Conservation (phyloP, 2,329 filamentous ascomycete species). For the Colletotrichum cereale region DNA sequence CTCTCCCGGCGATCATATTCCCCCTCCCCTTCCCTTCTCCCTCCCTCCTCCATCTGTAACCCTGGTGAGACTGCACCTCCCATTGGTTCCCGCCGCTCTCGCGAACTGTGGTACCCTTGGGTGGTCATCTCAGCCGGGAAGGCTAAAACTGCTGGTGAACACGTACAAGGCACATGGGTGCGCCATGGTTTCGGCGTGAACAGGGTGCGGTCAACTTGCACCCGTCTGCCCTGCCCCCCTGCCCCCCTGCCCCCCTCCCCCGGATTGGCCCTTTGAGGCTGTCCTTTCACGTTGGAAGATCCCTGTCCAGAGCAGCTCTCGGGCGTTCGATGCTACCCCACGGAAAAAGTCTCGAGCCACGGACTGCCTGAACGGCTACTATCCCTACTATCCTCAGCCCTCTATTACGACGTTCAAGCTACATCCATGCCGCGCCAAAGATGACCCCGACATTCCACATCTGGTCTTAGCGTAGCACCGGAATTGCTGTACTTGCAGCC, state of each 20-base stretch:
- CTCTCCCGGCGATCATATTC: not conserved
- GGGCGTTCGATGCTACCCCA: slow-evolving; percentile 12
- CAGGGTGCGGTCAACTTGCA: not conserved
- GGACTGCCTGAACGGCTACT: not conserved
- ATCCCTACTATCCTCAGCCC: slow-evolving; percentile 18
- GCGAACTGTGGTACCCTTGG: not conserved
- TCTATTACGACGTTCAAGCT: slow-evolving; percentile 23
- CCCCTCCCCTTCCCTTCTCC: not conserved
- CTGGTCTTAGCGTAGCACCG: not conserved
- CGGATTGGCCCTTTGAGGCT: slow-evolving; percentile 6
- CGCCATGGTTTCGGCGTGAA: not conserved
- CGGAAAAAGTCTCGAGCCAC: slow-evolving; percentile 5
- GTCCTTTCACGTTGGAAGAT: not conserved
- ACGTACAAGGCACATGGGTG: not conserved
- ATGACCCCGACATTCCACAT: not conserved
- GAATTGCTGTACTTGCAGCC: not conserved
- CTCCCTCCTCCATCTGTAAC: slow-evolving; percentile 8
- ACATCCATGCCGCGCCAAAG: slow-evolving; percentile 6
- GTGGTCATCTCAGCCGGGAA: not conserved
- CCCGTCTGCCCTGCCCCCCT: not conserved
- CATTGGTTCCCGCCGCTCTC: not conserved
- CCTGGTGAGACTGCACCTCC: not conserved
- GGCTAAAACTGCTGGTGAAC: not conserved
- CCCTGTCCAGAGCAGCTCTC: slow-evolving; percentile 2
- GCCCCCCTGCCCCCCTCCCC: slow-evolving; percentile 1